These are phyloP conservation scores for Sugiyamaella smithiae DNA, from an alignment of 805 yeast genomes.

Conservation along the genomic window DNA sequence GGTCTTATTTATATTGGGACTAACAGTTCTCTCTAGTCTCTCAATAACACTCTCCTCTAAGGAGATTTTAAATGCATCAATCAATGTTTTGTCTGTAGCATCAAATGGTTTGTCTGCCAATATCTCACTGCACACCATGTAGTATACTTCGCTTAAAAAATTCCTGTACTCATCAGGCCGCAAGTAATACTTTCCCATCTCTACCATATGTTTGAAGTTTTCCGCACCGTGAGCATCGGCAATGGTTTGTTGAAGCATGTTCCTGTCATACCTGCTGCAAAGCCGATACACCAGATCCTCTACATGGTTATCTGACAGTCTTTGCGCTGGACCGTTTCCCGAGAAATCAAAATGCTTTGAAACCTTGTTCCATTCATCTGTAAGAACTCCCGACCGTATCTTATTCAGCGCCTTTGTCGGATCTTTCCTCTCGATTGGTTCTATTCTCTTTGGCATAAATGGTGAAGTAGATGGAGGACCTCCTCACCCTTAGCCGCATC, in stretches of 20 bases:
- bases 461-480: too few relatives aligned
- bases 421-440: too few relatives aligned
- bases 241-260: neutral
- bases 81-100: neutral
- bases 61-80: neutral
- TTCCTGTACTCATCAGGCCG: constrained; percentile 13
- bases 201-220: neutral
- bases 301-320: too few relatives aligned
- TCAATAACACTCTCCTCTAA: neutral
- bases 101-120: neutral
- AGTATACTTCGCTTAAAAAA: constrained; percentile 14
- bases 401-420: too few relatives aligned
- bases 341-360: too few relatives aligned
- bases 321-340: too few relatives aligned
- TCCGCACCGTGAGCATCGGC: neutral
- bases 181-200: neutral
- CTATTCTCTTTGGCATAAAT: too few relatives aligned
- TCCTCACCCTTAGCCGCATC: neutral
- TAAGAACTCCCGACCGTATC: too few relatives aligned
- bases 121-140: neutral
- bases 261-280: too few relatives aligned
- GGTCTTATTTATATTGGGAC: neutral
- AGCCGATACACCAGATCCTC: too few relatives aligned
- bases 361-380: too few relatives aligned
- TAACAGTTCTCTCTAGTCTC: neutral